Evolutionary conservation across 805 yeast species (phyloP).

Genomic region (Candida stauntonica): DNA sequence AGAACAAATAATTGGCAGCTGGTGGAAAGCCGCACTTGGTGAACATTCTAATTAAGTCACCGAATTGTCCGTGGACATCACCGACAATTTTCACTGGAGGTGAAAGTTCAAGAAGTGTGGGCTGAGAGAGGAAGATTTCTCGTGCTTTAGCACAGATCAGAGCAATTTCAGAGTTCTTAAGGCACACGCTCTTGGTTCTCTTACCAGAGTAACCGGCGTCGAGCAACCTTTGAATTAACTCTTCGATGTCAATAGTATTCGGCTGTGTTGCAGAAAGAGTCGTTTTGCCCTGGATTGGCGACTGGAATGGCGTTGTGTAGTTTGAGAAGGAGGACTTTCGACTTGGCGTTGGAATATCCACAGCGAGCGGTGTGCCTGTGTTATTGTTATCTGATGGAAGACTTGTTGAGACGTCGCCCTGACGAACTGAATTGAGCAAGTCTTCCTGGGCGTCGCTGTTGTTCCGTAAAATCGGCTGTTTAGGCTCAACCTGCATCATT

Average conservation of each 20-base stretch:
- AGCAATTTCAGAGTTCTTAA: conserved; percentile 86
- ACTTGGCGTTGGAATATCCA: conserved; percentile 28
- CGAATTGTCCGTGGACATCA: conserved; percentile 95
- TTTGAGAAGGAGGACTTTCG: conserved; percentile 23
- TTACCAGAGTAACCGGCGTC: conserved; percentile 97
- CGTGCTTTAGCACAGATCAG: conserved; percentile 82
- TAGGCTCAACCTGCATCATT: conserved; percentile 67
- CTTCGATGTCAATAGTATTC: conserved; percentile 60
- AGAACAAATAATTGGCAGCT: conserved; percentile 57
- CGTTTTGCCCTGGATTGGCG: conserved; percentile 19
- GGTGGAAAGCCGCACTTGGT: conserved; percentile 86
- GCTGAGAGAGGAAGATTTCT: conserved; percentile 86
- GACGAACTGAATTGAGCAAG: conserved; percentile 12
- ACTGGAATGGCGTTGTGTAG: conserved; percentile 24
- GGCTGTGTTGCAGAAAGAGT: conserved; percentile 21
- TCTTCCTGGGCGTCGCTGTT: conserved; percentile 32
- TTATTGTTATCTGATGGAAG: conserved; percentile 5
- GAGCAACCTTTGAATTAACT: conserved; percentile 79
- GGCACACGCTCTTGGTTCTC: conserved; percentile 81
- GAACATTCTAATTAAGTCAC: conserved; percentile 80
- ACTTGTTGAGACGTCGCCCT: conserved; percentile 6
- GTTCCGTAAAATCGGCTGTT: conserved; percentile 63
- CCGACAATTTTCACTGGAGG: conserved; percentile 87
- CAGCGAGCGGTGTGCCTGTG: conserved; percentile 3
- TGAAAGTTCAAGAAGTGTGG: conserved; percentile 76